Conservation (phyloP, 495 filamentous ascomycete genomes). For the Cenococcum geophilum region DNA sequence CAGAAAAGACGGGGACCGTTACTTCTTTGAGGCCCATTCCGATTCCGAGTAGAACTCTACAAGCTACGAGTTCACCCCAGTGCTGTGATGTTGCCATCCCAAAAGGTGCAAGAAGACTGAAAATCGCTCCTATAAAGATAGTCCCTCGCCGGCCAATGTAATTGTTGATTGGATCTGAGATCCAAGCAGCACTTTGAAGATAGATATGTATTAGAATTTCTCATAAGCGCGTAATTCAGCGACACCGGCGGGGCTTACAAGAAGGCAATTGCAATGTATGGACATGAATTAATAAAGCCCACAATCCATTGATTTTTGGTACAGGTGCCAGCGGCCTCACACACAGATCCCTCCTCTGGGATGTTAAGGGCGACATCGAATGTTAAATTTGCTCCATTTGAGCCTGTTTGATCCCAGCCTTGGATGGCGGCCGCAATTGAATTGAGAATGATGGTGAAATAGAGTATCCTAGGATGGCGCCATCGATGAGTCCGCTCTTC, state of each 20-base stretch:
- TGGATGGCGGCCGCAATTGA: slow-evolving; percentile 68
- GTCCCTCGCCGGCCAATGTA: slow-evolving; percentile 59
- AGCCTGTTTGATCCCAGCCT: slow-evolving; percentile 63
- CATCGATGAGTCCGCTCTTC: slow-evolving; percentile 59
- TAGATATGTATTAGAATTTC: slow-evolving; percentile 27
- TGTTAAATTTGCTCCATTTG: slow-evolving; percentile 60
- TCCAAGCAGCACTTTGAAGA: slow-evolving; percentile 50
- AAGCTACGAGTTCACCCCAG: slow-evolving; percentile 57
- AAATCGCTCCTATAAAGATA: slow-evolving; percentile 61
- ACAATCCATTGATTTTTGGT: slow-evolving; percentile 34
- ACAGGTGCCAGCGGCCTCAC: slow-evolving; percentile 22
- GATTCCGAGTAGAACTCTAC: slow-evolving; percentile 61
- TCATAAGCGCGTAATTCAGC: neutral
- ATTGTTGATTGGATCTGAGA: slow-evolving; percentile 65
- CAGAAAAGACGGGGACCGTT: slow-evolving; percentile 57
- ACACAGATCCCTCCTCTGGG: slow-evolving; percentile 39
- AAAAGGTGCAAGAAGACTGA: slow-evolving; percentile 57
- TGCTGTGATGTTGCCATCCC: slow-evolving; percentile 58
- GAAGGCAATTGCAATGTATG: slow-evolving; percentile 43
- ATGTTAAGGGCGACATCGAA: slow-evolving; percentile 58
- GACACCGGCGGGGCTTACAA: slow-evolving; percentile 13
- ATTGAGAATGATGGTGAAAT: slow-evolving; percentile 62
- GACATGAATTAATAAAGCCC: slow-evolving; percentile 48
- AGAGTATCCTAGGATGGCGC: slow-evolving; percentile 57
- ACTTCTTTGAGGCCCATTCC: slow-evolving; percentile 58